Conservation (phyloP, 306 rosid genomes). For the Prunus padus region DNA sequence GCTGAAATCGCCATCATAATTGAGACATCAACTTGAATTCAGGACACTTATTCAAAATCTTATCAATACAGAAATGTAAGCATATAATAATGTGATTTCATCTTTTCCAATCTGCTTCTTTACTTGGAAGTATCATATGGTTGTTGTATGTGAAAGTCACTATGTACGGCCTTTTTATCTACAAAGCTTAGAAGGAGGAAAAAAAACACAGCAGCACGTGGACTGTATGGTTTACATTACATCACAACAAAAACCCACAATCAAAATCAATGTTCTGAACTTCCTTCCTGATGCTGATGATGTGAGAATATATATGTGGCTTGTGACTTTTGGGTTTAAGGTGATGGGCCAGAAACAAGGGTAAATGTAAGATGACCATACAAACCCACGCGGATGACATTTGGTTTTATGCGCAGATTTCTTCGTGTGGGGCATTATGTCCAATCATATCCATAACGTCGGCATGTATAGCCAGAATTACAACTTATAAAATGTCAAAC, state of each 20-base stretch:
- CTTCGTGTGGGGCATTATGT: no score
- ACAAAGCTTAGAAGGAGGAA: background rate
- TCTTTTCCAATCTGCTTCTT: background rate
- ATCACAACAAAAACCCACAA: background rate
- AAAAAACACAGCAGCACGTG: slow-evolving; percentile 7
- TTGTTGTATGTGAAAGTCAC: background rate
- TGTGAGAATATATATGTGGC: background rate
- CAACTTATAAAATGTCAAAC: background rate
- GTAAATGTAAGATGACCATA: no score
- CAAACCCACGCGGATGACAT: no score
- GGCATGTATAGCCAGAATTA: no score
- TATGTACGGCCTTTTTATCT: background rate
- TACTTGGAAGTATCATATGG: background rate
- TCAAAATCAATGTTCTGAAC: background rate
- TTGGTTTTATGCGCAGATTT: no score
- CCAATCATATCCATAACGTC: no score
- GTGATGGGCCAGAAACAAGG: background rate
- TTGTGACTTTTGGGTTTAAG: background rate
- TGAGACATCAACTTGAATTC: no score
- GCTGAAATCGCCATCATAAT: no score
- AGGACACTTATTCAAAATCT: no score
- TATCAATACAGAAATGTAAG: background rate
- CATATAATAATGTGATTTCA: background rate
- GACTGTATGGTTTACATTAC: background rate
- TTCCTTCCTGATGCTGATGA: background rate